Evolutionary conservation across 768 basidiomycete genomes (phyloP), one percentile per base, ranked within the genome.

Genomic region (Xerocomus spinulosus): DNA sequence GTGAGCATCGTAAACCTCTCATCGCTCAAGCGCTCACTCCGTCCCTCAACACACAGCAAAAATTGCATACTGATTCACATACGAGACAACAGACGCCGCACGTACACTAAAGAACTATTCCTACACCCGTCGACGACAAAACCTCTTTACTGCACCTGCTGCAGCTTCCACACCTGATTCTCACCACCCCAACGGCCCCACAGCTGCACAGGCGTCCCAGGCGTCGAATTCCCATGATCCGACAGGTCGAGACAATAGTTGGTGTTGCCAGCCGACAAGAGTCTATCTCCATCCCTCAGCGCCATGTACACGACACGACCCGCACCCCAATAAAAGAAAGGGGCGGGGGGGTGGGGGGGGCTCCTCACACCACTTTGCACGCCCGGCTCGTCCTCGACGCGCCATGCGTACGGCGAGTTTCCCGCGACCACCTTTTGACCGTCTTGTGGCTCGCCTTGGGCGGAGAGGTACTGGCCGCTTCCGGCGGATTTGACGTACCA

Each of bases 151-250:
- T n/a, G n/a, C n/a, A 49, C 8, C 36, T 33, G 28, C 17, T 53
- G 37, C 29, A 47, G 6, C 51, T 39, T 57, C 81, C 81, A 82
- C 4, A 74, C 69, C 64, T 83, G 81, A 54, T 81, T 79, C 17
- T 68, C 40, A 4, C 73, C 78, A 1, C 57, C 60, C 79, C 77
- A 80, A 15, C 67, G 67, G 13, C 54, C 55, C 79, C 80, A 82
- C 23, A 80, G 43, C 3, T 70, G 68, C 20, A 82, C 59, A 0
- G 68, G 66, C 0, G 73, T 76, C 5, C 78, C 77, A 6, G 72
- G 71, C 1, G 64, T 60, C 8, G 73, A 20, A 50, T 70, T 70
- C 15, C 81, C 81, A 30, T 76, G 50, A 33, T 65, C 66, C 24
- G 63, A 71, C n/a, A 82, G 58, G 50, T 82, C 81, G 38, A 77